Evolutionary conservation across 768 basidiomycete genomes (phyloP), one percentile per base, ranked within the genome.

Genomic region (Mycena olivaceomarginata): DNA sequence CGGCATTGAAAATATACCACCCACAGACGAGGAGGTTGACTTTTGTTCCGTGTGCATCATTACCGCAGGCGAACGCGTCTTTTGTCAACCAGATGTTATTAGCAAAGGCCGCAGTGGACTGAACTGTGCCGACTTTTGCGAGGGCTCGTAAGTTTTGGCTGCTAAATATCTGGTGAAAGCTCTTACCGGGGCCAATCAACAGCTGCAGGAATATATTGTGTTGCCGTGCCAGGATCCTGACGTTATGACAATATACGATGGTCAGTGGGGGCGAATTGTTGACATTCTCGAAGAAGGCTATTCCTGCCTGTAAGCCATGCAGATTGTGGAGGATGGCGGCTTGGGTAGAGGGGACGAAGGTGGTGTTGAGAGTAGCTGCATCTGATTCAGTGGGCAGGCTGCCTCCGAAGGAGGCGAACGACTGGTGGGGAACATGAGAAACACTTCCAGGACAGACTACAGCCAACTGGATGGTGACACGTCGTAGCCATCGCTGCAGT

Each of bases 401-500:
- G 11, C 4, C 22, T 1, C 56, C 56, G 4, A 57, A 4, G 22
- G 56, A 22, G 11, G 56, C 25, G 56, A 57, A 4, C 10, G 56
- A 57, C 56, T 57, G 11, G 4, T 6, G 12, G 4, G 16, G 10
- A 13, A n/a, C 13, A 57, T 22, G 12, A 22, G n/a, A 10, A 10
- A 53, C 10, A 16, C 11, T 18, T 57, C 22, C 83, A 46, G 20
- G 43, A 41, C n/a, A n/a, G 41, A 10, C 43, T 18, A 67, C 65
- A 7, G 65, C 43, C 48, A 67, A 22, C 43, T 67, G 45, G 65
- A 67, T 67, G 51, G 8, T 15, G 65, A n/a, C 12, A 46, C 65
- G 25, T 67, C 65, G 65, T 51, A 67, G 4, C 22, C 65, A 51
- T 67, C 65, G 15, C 45, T 31, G 25, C 65, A 67, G 12, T 45